These are phyloP conservation scores for Cordyceps javanica DNA, from an alignment of 2,329 filamentous ascomycete genomes.

Conservation along the genomic window DNA sequence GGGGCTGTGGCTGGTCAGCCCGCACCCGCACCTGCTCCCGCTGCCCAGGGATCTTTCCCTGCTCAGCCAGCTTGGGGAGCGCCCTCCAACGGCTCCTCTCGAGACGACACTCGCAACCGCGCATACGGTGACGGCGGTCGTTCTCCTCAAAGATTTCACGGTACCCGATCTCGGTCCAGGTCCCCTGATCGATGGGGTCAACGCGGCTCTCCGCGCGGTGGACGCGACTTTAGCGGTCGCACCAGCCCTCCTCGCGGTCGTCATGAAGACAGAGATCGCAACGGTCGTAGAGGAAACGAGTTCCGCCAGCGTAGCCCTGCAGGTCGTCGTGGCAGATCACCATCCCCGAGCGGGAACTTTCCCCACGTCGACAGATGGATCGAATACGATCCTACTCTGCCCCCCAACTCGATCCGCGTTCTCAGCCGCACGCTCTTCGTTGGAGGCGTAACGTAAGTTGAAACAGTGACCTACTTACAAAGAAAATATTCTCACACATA, in stretches of 20 bases:
- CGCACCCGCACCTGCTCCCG: constrained; percentile 26
- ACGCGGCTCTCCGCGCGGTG: constrained; percentile 57
- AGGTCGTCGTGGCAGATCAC: constrained; percentile 56
- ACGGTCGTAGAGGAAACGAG: constrained; percentile 51
- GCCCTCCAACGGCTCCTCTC: constrained; percentile 18
- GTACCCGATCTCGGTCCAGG: constrained; percentile 64
- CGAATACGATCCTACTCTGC: constrained; percentile 69
- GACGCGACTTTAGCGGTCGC: constrained; percentile 58
- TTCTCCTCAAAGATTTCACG: constrained; percentile 54
- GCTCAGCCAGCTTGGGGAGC: constrained; percentile 27
- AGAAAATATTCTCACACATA: constrained; percentile 21
- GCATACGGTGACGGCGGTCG: constrained; percentile 52
- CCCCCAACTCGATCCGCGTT: constrained; percentile 79
- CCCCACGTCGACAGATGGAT: constrained; percentile 58
- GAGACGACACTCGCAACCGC: constrained; percentile 49
- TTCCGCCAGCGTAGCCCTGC: constrained; percentile 87
- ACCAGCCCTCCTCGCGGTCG: constrained; percentile 58
- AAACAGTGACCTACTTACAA: neutral
- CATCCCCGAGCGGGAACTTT: constrained; percentile 39
- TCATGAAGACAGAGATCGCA: constrained; percentile 47
- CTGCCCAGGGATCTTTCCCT: constrained; percentile 38
- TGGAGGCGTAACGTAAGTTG: constrained; percentile 79
- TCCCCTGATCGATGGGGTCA: constrained; percentile 72
- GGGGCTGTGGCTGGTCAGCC: constrained; percentile 29
- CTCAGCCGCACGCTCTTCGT: constrained; percentile 94